phyloP scores from a whole-genome alignment of 2,329 filamentous ascomycete genomes.

The Didymosphaeria variabile region DNA sequence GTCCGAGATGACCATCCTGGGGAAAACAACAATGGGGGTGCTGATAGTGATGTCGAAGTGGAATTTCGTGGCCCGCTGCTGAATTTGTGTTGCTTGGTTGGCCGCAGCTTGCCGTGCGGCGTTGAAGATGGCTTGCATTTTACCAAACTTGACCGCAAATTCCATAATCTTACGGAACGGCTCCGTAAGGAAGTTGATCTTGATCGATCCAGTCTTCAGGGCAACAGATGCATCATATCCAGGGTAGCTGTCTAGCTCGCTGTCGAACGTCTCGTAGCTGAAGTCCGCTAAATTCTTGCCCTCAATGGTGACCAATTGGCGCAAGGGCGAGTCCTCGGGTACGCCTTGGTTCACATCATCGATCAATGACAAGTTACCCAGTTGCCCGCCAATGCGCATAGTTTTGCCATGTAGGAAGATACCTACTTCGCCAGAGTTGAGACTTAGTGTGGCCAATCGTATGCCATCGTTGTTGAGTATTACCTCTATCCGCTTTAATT shows the following conservation, averaged over 20 bases:
- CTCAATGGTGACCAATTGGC: conserved; percentile 91
- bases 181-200: conserved; percentile 96
- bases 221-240: conserved; percentile 94
- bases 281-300: conserved; percentile 96
- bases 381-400: conserved; percentile 85
- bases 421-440: conserved; percentile 91
- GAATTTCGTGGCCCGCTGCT: conserved; percentile 88
- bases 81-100: conserved; percentile 90
- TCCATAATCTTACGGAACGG: conserved; percentile 98
- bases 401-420: conserved; percentile 86
- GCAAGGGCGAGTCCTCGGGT: conserved; percentile 78
- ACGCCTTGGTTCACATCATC: conserved; percentile 96
- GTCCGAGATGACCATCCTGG: conserved; percentile 76
- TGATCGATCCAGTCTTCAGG: conserved; percentile 91
- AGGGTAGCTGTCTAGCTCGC: conserved; percentile 78
- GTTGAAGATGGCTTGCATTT: conserved; percentile 99
- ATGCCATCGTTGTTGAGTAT: conserved; percentile 99
- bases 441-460: conserved; percentile 86
- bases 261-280: conserved; percentile 94
- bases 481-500: conserved; percentile 90
- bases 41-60: conserved; percentile 94
- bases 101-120: conserved; percentile 93
- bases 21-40: conserved; percentile 96
- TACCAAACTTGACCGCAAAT: conserved; percentile 97
- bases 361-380: conserved; percentile 87